A percentile compares a stretch with the other conserved stretches of the same genome.
Conservation (phyloP, 1,139 yeast genomes). For the Zygoascus sp. region DNA sequence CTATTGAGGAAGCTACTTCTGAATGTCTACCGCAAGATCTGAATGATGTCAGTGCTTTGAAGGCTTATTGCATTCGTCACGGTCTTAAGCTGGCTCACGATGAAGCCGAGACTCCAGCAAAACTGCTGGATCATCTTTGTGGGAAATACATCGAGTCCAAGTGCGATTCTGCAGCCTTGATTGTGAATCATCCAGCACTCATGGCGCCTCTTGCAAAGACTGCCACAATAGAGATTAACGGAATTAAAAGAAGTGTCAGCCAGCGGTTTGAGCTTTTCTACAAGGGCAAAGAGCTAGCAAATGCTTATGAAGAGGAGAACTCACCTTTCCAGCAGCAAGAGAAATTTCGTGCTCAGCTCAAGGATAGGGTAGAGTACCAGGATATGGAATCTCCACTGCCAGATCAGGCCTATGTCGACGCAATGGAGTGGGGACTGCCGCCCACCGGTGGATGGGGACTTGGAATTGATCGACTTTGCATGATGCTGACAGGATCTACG, state of each 20-base stretch:
- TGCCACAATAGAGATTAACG: constrained; percentile 30
- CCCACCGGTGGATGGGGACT: constrained; percentile 99
- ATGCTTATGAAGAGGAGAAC: constrained; percentile 96
- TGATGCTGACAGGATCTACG: constrained; percentile 61
- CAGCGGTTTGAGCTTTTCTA: constrained; percentile 81
- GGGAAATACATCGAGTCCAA: constrained; percentile 62
- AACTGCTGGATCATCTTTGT: constrained; percentile 63
- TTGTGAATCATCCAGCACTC: constrained; percentile 77
- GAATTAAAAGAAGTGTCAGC: constrained; percentile 44
- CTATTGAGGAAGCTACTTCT: constrained; percentile 44
- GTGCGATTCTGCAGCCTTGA: constrained; percentile 47
- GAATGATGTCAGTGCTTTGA: constrained; percentile 24
- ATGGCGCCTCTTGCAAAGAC: constrained; percentile 90
- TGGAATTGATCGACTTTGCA: constrained; percentile 83
- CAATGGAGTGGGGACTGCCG: constrained; percentile 90
- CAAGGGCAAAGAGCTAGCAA: constrained; percentile 73
- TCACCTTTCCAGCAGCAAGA: constrained; percentile 67
- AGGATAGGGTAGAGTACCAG: constrained; percentile 24
- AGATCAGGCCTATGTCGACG: constrained; percentile 64
- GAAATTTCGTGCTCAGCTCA: constrained; percentile 31
- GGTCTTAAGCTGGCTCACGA: constrained; percentile 45
- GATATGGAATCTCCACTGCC: constrained; percentile 68
- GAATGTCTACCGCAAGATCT: constrained; percentile 39
- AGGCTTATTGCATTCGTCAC: constrained; percentile 37
- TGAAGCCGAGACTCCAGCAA: constrained; percentile 41